Conservation (phyloP, 2,329 filamentous ascomycete genomes). For the Nigrograna mackinnonii region DNA sequence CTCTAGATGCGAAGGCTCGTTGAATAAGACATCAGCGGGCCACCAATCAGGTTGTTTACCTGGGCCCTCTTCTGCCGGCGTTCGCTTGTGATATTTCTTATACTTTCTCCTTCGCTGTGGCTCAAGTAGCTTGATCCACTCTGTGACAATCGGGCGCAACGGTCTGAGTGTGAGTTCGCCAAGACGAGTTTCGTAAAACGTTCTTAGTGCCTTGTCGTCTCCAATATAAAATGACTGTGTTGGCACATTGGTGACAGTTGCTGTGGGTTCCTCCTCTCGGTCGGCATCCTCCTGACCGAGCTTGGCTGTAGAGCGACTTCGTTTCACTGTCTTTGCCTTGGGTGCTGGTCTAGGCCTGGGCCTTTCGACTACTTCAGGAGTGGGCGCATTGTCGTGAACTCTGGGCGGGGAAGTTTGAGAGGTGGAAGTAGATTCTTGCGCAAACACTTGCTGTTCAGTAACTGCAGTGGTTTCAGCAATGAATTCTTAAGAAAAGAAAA, state of each 20-base stretch:
- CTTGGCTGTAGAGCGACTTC: not conserved
- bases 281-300: slow-evolving; percentile 9
- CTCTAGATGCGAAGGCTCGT: slow-evolving; percentile 36
- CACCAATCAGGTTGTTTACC: slow-evolving; percentile 30
- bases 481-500: too few relatives aligned
- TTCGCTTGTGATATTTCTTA: slow-evolving; percentile 27
- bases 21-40: slow-evolving; percentile 29
- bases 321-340: not conserved
- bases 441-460: too few relatives aligned
- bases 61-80: slow-evolving; percentile 13
- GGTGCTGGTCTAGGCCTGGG: too few relatives aligned
- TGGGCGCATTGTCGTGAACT: too few relatives aligned
- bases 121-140: slow-evolving; percentile 33
- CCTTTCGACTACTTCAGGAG: too few relatives aligned
- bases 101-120: slow-evolving; percentile 26
- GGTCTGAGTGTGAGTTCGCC: slow-evolving; percentile 37
- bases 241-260: slow-evolving; percentile 10
- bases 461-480: too few relatives aligned
- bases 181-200: slow-evolving; percentile 27
- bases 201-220: slow-evolving; percentile 20
- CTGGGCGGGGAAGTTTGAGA: too few relatives aligned
- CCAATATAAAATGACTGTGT: slow-evolving; percentile 27
- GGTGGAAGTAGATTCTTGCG: too few relatives aligned
- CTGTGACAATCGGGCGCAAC: slow-evolving; percentile 30
- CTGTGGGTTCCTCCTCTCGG: slow-evolving; percentile 3